These are phyloP conservation scores for Amylostereum areolatum DNA, from an alignment of 1,284 basidiomycete species.

Conservation along the genomic window DNA sequence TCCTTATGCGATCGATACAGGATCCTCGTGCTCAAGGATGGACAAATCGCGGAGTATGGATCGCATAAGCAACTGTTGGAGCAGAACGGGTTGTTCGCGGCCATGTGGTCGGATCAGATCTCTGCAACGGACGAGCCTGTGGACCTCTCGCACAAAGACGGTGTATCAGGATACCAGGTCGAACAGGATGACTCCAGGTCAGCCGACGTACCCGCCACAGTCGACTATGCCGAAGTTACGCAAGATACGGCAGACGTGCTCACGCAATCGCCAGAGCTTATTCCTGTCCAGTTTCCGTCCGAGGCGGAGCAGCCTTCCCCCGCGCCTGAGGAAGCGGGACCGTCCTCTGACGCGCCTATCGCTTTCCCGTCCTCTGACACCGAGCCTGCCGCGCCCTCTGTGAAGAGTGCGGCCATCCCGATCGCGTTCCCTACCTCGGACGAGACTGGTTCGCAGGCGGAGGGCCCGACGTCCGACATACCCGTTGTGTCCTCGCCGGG, in stretches of 20 bases:
- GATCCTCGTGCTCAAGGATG: conserved; percentile 79
- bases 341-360: conserved; percentile 13
- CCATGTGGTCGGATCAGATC: conserved; percentile 79
- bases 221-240: conserved; percentile 13
- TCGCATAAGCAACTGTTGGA: conserved; percentile 68
- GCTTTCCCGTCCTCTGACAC: conserved; percentile 20
- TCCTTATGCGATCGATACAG: conserved; percentile 28
- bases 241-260: conserved; percentile 9
- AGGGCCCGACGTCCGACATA: conserved; percentile 20
- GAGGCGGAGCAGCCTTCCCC: conserved; percentile 28
- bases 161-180: conserved; percentile 33
- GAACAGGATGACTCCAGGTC: conserved; percentile 19
- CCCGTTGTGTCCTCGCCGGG: conserved; percentile 19
- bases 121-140: conserved; percentile 45
- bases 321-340: conserved; percentile 22
- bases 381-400: conserved; percentile 21
- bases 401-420: conserved; percentile 20
- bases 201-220: conserved; percentile 13
- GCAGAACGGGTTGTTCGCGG: conserved; percentile 64
- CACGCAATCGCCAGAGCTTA: conserved; percentile 5
- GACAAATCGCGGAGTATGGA: conserved; percentile 76
- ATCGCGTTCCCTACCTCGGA: conserved; percentile 33
- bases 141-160: conserved; percentile 31
- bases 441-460: conserved; percentile 21
- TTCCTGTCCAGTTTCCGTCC: conserved; percentile 3